Base-by-base conservation (phyloP, 2,329 filamentous ascomycete species). In the Talaromyces sp. region DNA sequence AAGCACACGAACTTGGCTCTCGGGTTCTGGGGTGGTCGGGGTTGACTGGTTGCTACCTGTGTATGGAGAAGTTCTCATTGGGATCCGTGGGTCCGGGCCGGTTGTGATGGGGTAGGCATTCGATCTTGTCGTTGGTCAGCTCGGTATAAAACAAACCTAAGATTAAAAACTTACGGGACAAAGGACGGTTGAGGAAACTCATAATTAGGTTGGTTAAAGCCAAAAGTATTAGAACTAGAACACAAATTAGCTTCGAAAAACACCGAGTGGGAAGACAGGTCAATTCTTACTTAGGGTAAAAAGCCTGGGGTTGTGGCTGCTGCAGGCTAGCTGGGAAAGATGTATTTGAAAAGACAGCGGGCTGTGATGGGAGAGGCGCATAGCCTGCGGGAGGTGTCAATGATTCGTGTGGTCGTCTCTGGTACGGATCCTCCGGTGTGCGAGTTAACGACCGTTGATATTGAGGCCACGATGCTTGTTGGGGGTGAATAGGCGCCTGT, bases 1-100 rank as follows among this genome's bases (percentile, higher is more conserved):
- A 18, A 92, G 83, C 16, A 92, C 86, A 63, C 90, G 83, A 44
- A 91, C 87, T 66, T 86, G 75, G 55, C 77, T 77, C 30, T 76
- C 74, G n/a, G 70, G 70, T 27, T 77, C 76, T 60, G 75, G 70
- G 9, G 72, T 65, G 7, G 58, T 54, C 23, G 57, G 28, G 42
- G 31, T 53, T 2, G 31, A 27, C 28, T 61, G 55, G 53, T 55
- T 61, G 59, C 42, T 61, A 4, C 18, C 53, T 3, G 70, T 69
- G 57, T 72, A 75, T 14, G 64, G 30, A 27, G 62, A 36, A 14
- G 34, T 28, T 31, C 52, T 40, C 12, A 55, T 53, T 5, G 60
- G 58, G 28, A 54, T 47, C 30, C 52, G 54, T 33, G 59, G 42
- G 5, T 60, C 59, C 42, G 62, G 47, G 18, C 51, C 44, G 4